Evolutionary conservation across 2,329 filamentous ascomycete species (phyloP).

Genomic region (Aspergillus carbonarius): DNA sequence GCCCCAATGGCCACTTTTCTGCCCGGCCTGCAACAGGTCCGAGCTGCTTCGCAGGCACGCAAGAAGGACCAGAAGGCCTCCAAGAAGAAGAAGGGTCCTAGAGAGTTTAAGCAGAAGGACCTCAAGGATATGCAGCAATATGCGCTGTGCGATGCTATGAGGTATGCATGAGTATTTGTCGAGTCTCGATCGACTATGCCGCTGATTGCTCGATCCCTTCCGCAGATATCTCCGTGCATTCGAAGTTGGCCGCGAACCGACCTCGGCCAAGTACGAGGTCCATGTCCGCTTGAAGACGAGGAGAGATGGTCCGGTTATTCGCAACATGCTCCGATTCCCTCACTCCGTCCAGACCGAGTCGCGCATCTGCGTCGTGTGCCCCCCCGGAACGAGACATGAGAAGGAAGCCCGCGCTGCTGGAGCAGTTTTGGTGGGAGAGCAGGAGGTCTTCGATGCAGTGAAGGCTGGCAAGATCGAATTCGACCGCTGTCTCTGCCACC

Average conservation of each 20-base stretch:
- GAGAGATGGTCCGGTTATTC: constrained; percentile 82
- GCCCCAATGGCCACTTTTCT: constrained; percentile 33
- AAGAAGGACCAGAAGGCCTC: constrained; percentile 53
- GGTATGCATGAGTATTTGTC: constrained; percentile 46
- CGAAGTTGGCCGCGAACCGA: constrained; percentile 80
- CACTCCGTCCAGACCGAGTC: constrained; percentile 87
- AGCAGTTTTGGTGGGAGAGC: constrained; percentile 80
- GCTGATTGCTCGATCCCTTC: constrained; percentile 9
- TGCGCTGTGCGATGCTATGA: constrained; percentile 87
- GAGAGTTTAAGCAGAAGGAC: constrained; percentile 63
- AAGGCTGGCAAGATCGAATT: constrained; percentile 77
- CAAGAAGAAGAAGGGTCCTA: constrained; percentile 65
- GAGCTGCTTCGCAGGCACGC: constrained; percentile 37
- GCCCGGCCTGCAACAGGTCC: constrained; percentile 34
- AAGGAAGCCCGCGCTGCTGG: constrained; percentile 74
- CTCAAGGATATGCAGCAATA: constrained; percentile 70
- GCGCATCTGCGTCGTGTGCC: constrained; percentile 85
- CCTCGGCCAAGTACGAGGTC: constrained; percentile 81
- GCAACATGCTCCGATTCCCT: constrained; percentile 83
- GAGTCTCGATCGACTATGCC: constrained; percentile 11
- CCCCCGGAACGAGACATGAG: constrained; percentile 73
- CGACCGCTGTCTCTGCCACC: constrained; percentile 84
- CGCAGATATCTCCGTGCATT: constrained; percentile 82
- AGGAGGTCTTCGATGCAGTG: constrained; percentile 78
- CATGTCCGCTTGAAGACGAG: constrained; percentile 77